Conservation (phyloP, 2,329 filamentous ascomycete species). For the Pseudofabraea citricarpa region DNA sequence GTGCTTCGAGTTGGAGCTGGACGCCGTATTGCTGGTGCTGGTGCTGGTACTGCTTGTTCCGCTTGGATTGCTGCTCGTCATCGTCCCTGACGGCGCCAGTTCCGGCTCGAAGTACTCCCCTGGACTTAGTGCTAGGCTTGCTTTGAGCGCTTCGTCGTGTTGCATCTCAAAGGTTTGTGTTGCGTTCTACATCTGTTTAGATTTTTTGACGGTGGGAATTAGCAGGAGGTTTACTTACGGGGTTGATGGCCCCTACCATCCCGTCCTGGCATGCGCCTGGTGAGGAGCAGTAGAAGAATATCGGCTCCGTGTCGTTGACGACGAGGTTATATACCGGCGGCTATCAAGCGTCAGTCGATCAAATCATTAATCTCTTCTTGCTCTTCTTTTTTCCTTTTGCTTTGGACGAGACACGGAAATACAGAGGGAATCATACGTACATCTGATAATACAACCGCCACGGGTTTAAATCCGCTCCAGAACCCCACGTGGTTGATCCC, state of each 20-base stretch:
- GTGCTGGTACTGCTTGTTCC: too few species aligned
- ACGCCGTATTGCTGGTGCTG: too few species aligned
- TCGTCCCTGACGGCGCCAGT: too few species aligned
- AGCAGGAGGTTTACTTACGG: conserved; percentile 36
- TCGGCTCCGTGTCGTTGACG: conserved; percentile 58
- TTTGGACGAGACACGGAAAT: too few species aligned
- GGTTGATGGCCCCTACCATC: conserved; percentile 76
- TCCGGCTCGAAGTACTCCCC: too few species aligned
- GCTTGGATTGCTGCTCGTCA: too few species aligned
- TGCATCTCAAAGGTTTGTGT: conserved; percentile 45
- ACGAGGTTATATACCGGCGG: conserved; percentile 35
- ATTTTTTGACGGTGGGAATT: background rate
- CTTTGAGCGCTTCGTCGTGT: conserved; percentile 39
- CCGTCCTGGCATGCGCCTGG: conserved; percentile 58
- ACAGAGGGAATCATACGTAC: conserved; percentile 30
- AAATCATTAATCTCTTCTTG: background rate
- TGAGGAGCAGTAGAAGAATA: conserved; percentile 68
- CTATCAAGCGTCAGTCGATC: conserved; percentile 9
- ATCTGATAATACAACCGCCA: conserved; percentile 35
- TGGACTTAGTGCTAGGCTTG: conserved; percentile 49
- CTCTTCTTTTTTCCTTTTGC: too few species aligned
- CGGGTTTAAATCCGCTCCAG: conserved; percentile 44
- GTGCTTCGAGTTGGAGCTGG: too few species aligned
- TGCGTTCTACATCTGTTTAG: conserved; percentile 33
- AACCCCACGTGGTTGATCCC: conserved; percentile 44